These are phyloP conservation scores for Xylaria venustula DNA, from an alignment of 495 filamentous ascomycete species.

Conservation along the genomic window DNA sequence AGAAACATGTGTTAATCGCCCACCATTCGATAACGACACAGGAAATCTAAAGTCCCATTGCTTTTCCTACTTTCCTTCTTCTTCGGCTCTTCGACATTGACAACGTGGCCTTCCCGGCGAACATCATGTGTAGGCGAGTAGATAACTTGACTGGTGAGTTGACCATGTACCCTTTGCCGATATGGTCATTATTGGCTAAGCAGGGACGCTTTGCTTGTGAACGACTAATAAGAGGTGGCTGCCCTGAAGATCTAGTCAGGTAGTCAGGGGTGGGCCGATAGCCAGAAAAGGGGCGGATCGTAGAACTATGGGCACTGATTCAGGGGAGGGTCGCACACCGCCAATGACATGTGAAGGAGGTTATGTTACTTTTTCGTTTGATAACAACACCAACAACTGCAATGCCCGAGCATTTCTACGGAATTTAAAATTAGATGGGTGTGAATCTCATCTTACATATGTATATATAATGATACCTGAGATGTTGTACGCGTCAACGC, in stretches of 20 bases:
- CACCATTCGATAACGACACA: neutral
- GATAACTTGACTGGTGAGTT: no score
- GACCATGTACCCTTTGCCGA: neutral
- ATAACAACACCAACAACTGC: conserved; percentile 4
- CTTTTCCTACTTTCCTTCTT: neutral
- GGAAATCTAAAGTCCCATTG: neutral
- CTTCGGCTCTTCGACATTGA: neutral
- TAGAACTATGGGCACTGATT: conserved; percentile 9
- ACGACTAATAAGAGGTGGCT: neutral
- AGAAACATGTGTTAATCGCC: no score
- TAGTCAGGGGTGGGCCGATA: conserved; percentile 2
- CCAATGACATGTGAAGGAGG: conserved; percentile 2
- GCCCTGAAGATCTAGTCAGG: neutral
- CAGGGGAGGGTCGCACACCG: conserved; percentile 10
- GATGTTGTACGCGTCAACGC: conserved; percentile 12
- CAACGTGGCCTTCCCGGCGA: neutral
- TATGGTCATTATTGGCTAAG: neutral
- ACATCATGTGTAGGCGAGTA: neutral
- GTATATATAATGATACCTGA: neutral
- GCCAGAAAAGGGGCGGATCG: neutral
- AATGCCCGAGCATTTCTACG: conserved; percentile 7
- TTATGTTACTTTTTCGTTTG: neutral
- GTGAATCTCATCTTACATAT: conserved; percentile 5
- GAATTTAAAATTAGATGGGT: conserved; percentile 12
- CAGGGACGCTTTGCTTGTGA: neutral